Evolutionary conservation across 1,284 basidiomycete genomes (phyloP), one percentile per base, ranked within the genome.

Genomic region (Puccinia polysora): DNA sequence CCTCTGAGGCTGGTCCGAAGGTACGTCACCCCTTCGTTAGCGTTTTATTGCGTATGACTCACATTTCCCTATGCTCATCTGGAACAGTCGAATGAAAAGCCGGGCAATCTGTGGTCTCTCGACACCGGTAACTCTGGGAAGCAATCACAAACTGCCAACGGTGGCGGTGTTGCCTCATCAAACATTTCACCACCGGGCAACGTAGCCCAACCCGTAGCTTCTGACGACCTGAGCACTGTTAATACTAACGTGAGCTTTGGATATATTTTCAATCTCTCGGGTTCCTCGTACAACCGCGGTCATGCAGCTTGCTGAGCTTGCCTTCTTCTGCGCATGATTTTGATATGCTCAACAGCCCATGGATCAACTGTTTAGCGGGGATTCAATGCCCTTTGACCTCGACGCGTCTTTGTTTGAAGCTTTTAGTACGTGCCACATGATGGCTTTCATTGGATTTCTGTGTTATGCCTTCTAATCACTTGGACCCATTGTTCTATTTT

Each of bases 371-470:
- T 70, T 68, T 40, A 23, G 62, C 23, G 7, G 25, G 7, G 65
- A 68, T 43, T 10, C 65, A 8, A 15, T 50, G 10, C 23, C 40
- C 4, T 60, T 70, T 30, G 67, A 70, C 43, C 20, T 50, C 28
- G 67, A 70, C 40, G 18, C 56, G 25, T 60, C 28, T 18, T 58
- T 70, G 20, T 70, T 70, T 52, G 67, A 70, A 32, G 67, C 67
- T 20, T 70, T 70, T 47, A 70, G 67, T 70, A 40, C 20, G 65
- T 47, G 25, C 23, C 32, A 8, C 2, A 3, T 34, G 28, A 8
- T 45, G 10, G 47, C 2, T 50, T 63, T 8, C 32, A n/a, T 45
- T 36, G 14, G n/a, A 5, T n/a, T 25, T 14, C 20, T 28, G 20
- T 15, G 58, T 43, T 23, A 25, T n/a, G 7, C 1, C 34, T 30